Base-by-base conservation (phyloP, 768 basidiomycete species). In the Termitomyces sp. region DNA sequence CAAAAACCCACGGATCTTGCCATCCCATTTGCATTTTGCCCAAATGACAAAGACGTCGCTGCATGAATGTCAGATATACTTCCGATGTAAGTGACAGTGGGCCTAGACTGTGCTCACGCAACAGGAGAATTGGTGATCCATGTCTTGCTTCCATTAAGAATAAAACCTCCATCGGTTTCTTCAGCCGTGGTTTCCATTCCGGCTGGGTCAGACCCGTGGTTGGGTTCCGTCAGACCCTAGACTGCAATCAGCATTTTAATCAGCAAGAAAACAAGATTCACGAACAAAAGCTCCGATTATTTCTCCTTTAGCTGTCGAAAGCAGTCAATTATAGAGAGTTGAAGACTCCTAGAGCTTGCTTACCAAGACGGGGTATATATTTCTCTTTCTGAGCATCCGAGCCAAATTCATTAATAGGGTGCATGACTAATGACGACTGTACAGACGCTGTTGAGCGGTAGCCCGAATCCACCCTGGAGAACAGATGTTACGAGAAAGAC, bases 41-140 rank as follows among this genome's bases (percentile, higher is more conserved):
- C 96, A 98, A 22, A 98, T 76, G 30, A 98, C 77, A 68, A 97
- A 95, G 0, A 98, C 68, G 61, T 97, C 95, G 1, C 91, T 93
- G 45, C 6, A 33, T 16, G 5, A 14, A 8, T 14, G n/a, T 53
- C 54, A 59, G 14, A 22, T 52, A 26, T 6, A 28, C 22, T 3
- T 24, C 10, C 14, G 7, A 18, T 26, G 28, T 6, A 4, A 47
- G 30, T n/a, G 33, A 6, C 8, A 47, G 30, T 60, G 48, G 42
- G 38, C 10, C 49, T 46, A 77, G 32, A 40, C 28, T 6, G 10
- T 36, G 36, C 87, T 72, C 67, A 92, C 86, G 94, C 93, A 54
- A 91, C 85, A 9, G 94, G 94, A 1, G 94, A 85, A 67, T 97
- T 97, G 14, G 93, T 84, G 67, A 98, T 98, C 96, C 96, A 98